Base-by-base conservation (phyloP, 345 rosid species). In the Garcia nutans region DNA sequence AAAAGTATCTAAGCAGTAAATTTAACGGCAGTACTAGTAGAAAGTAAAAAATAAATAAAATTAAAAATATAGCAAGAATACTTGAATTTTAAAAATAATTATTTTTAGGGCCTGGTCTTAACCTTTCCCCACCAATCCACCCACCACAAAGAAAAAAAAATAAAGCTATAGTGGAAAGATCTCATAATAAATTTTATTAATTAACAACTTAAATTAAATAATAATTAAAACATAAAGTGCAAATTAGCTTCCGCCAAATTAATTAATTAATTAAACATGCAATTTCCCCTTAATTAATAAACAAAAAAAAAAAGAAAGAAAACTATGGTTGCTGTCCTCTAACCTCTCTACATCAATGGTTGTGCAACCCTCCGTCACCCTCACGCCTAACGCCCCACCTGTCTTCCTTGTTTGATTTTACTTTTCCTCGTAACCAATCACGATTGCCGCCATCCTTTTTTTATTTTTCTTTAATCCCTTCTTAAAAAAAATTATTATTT, bases 401-500 rank as follows among this genome's bases (percentile, higher is more conserved):
- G 57, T 58, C 74, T 42, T 65, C 42, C 31, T 66, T 79, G 50
- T 31, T 15, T 1, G 54, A 70, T 44, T 26, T 76, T 55, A 49
- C 74, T 77, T 80, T 83, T 77, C 47, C 69, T 68, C 26, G 3
- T 68, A 47, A 47, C 75, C 86, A 72, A 80, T 80, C 63, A 68
- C 56, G 79, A 71, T 77, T 80, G 86, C 79, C 75, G 58, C 77
- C 79, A 49, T 69, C 45, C 71, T 47, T 56, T 66, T 26, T 81
- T 20, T 22, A 10, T 41, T 26, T 60, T 5, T 9, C 20, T 59
- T 23, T 3, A 19, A n/a, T 49, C 16, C 13, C 56, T 23, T 13
- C 22, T 37, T 70, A 28, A 62, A 20, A 11, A 55, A 44, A 6
- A 26, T 54, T 41, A 37, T 47, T 47, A 47, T 47, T 47, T 47